Evolutionary conservation across 2,329 filamentous ascomycete genomes (phyloP).

Genomic region (Phyllosticta citrichinensis): DNA sequence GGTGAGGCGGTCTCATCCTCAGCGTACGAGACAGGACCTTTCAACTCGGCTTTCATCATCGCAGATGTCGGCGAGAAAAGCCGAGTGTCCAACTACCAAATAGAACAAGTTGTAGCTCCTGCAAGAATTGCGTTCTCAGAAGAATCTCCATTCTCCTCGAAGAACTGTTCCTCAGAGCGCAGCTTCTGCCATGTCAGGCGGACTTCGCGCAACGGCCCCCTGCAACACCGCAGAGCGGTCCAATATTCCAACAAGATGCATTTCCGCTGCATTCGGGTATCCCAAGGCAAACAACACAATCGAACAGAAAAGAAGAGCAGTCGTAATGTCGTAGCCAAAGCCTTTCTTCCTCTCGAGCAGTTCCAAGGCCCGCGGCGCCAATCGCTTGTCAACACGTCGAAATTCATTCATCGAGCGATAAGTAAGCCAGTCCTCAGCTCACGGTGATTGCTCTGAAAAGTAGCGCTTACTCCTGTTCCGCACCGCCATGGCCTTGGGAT

Average conservation of each 20-base stretch:
- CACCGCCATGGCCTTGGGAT: constrained; percentile 35
- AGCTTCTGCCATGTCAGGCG: no score
- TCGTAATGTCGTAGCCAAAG: background rate
- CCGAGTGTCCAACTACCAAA: no score
- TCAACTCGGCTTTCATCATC: no score
- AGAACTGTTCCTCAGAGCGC: no score
- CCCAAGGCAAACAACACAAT: background rate
- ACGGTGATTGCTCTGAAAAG: constrained; percentile 34
- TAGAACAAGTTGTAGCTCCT: no score
- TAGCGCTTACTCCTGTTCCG: constrained; percentile 39
- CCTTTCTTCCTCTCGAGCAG: background rate
- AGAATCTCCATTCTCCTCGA: no score
- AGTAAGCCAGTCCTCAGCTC: background rate
- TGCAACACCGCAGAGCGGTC: background rate
- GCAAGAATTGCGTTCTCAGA: no score
- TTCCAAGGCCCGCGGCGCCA: background rate
- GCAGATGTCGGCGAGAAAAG: no score
- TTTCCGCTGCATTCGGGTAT: background rate
- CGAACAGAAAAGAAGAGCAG: background rate
- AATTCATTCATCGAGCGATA: background rate
- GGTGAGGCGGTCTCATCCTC: no score
- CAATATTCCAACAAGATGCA: background rate
- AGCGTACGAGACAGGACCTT: no score
- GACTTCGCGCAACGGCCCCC: no score
- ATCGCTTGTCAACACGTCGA: background rate